phyloP scores from a whole-genome alignment of 2,329 filamentous ascomycete genomes.

The Phaeosphaeriaceae sp. region DNA sequence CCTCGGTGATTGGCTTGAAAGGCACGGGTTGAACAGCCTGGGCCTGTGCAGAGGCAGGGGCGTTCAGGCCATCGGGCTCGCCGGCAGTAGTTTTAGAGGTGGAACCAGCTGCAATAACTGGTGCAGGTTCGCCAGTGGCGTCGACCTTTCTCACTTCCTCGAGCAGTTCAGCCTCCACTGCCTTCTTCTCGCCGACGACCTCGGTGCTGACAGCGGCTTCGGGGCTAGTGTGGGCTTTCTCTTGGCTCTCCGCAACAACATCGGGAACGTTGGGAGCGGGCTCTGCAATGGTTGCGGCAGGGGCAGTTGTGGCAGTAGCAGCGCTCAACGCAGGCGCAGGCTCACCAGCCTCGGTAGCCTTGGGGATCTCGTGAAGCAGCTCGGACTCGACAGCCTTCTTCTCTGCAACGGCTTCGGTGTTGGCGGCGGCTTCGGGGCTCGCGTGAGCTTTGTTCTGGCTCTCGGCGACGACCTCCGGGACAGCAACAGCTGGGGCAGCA shows the following conservation, averaged over 20 bases:
- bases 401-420: conserved; percentile 70
- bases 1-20: conserved; percentile 32
- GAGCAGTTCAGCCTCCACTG: conserved; percentile 75
- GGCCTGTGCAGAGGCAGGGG: conserved; percentile 42
- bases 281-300: conserved; percentile 33
- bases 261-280: conserved; percentile 56
- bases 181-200: conserved; percentile 75
- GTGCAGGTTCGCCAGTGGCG: conserved; percentile 54
- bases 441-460: conserved; percentile 72
- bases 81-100: conserved; percentile 47
- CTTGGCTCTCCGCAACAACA: conserved; percentile 75
- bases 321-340: conserved; percentile 27
- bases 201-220: conserved; percentile 71
- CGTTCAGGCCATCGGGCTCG: conserved; percentile 47
- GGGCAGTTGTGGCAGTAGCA: conserved; percentile 20
- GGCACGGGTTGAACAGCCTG: conserved; percentile 23
- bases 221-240: conserved; percentile 67
- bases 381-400: conserved; percentile 77
- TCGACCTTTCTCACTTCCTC: conserved; percentile 62
- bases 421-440: conserved; percentile 71
- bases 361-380: conserved; percentile 56
- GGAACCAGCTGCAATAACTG: conserved; percentile 7
- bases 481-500: conserved; percentile 46
- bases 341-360: conserved; percentile 51
- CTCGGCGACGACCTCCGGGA: conserved; percentile 70